These are phyloP conservation scores for Zasmidium cellare DNA, from an alignment of 2,329 filamentous ascomycete species.

Conservation along the genomic window DNA sequence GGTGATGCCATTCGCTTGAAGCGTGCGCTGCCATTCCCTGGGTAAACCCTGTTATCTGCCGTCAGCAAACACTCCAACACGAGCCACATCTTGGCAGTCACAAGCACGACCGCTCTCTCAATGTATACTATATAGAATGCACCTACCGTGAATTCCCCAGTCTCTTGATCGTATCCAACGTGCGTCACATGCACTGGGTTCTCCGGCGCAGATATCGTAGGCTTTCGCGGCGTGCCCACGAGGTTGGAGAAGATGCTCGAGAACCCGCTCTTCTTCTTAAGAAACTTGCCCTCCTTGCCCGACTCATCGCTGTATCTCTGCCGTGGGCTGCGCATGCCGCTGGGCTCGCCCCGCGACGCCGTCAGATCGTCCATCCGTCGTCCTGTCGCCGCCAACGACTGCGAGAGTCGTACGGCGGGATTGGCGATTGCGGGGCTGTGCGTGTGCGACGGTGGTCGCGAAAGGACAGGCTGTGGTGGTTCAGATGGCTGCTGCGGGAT, in stretches of 20 bases:
- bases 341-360: conserved; percentile 42
- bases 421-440: conserved; percentile 23
- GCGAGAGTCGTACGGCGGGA: conserved; percentile 40
- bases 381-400: conserved; percentile 44
- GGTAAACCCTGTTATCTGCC: conserved; percentile 66
- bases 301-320: conserved; percentile 78
- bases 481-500: conserved; percentile 5
- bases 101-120: neutral
- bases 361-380: conserved; percentile 52
- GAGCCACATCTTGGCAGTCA: neutral
- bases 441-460: conserved; percentile 7
- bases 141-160: conserved; percentile 91
- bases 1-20: conserved; percentile 93
- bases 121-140: conserved; percentile 8
- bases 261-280: conserved; percentile 83
- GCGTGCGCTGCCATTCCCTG: conserved; percentile 94
- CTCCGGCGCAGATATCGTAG: conserved; percentile 94
- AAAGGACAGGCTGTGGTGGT: conserved; percentile 3
- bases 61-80: conserved; percentile 5
- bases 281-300: conserved; percentile 63
- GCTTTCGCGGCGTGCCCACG: conserved; percentile 82
- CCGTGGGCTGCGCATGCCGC: conserved; percentile 56
- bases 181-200: conserved; percentile 98
- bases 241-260: conserved; percentile 83
- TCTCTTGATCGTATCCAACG: conserved; percentile 94